Evolutionary conservation across 768 basidiomycete species (phyloP), one percentile per base, ranked within the genome.

Genomic region (Neoboletus brunneissimus): DNA sequence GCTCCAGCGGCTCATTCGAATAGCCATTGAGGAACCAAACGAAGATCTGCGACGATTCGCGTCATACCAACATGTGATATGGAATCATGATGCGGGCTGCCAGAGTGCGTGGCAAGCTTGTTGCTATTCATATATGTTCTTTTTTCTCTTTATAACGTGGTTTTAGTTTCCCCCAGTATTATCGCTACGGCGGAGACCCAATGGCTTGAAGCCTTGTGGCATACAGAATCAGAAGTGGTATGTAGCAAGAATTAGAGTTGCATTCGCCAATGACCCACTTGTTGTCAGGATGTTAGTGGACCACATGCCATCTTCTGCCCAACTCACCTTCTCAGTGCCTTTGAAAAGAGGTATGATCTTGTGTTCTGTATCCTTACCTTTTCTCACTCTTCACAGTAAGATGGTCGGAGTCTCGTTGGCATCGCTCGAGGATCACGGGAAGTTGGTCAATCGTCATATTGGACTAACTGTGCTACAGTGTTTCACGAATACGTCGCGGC

Each of bases 141-240:
- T n/a, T n/a, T n/a, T n/a, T n/a, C n/a, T n/a, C n/a, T 18, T 38
- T 56, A 53, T 54, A 50, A 38, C 29, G 20, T 20, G 37, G 18
- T n/a, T 53, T 51, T n/a, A 81, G 78, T 69, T 31, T 20, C 62
- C 38, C 62, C 69, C 16, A 62, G 74, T 20, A 49, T 73, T 18
- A 47, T 76, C 20, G 65, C 73, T 31, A 67, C 71, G 49, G 64
- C 72, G 5, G 76, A 79, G 51, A 73, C 76, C 35, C 72, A 77
- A 55, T 84, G 84, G 83, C 68, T 87, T 2, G 74, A 76, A 55
- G 71, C 75, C 5, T 48, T 86, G 4, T 87, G 84, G 84, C 67
- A 55, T 34, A 56, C 48, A 51, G 22, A 40, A 20, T 48, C 60
- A 18, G 34, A 54, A 53, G 29, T 4, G 38, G 64, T 63, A 45